Conservation (phyloP, 345 rosid genomes). For the Eutrema heterophyllum region DNA sequence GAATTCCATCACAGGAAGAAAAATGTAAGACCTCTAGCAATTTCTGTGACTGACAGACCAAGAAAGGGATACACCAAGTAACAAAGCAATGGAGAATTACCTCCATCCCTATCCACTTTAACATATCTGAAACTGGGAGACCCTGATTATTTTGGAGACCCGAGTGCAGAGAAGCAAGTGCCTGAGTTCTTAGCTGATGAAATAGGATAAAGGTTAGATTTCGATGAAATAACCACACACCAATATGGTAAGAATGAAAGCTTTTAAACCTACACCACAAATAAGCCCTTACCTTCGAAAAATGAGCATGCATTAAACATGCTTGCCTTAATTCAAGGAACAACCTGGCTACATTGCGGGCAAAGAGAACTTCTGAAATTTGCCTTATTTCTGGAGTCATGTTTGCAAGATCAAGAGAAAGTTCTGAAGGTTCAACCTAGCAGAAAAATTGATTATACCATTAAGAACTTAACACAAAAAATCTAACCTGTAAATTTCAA, state of each 20-base stretch:
- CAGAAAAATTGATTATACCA: slow-evolving; percentile 22
- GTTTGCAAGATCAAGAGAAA: slow-evolving; percentile 95
- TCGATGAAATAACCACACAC: slow-evolving; percentile 8
- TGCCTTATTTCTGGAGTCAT: slow-evolving; percentile 96
- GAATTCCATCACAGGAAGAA: slow-evolving; percentile 30
- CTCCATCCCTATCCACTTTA: slow-evolving; percentile 95
- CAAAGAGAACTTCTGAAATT: slow-evolving; percentile 81
- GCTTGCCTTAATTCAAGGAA: slow-evolving; percentile 58
- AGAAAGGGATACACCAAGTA: not conserved
- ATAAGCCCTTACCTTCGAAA: slow-evolving; percentile 64
- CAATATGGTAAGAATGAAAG: slow-evolving; percentile 3
- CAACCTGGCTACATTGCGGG: slow-evolving; percentile 93
- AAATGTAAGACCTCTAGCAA: slow-evolving; percentile 25
- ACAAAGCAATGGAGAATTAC: slow-evolving; percentile 35
- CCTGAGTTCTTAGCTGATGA: slow-evolving; percentile 81
- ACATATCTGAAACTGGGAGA: slow-evolving; percentile 65
- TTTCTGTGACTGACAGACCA: slow-evolving; percentile 9
- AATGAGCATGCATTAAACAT: slow-evolving; percentile 98
- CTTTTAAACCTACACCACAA: slow-evolving; percentile 12
- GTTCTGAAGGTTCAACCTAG: slow-evolving; percentile 98
- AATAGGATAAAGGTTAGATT: slow-evolving; percentile 22
- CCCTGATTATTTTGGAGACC: slow-evolving; percentile 89
- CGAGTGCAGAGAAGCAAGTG: slow-evolving; percentile 82
- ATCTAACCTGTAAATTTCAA: slow-evolving; percentile 6
- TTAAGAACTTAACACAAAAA: slow-evolving; percentile 14